Conservation (phyloP, 192 early-diverging fungal genomes). For the Coemansia sp. region DNA sequence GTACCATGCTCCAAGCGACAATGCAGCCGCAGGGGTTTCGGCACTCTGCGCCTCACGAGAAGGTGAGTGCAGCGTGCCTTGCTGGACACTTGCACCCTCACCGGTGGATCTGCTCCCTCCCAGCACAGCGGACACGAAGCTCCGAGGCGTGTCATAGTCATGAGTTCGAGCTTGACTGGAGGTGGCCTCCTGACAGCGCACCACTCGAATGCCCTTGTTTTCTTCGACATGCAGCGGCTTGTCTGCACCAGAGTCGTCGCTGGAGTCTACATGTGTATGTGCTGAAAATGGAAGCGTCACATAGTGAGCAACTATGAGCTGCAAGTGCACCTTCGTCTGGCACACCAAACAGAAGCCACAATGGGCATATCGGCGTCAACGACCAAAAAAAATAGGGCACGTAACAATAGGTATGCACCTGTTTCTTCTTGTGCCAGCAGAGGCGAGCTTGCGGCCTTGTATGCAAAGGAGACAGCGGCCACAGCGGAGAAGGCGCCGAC, state of each 20-base stretch:
- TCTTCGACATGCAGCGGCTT: constrained; percentile 5
- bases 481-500: neutral
- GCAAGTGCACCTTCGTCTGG: neutral
- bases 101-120: neutral
- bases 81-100: neutral
- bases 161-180: constrained; percentile 7
- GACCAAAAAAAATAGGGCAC: neutral
- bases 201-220: neutral
- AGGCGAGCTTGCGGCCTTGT: neutral
- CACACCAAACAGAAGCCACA: neutral
- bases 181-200: neutral
- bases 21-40: neutral
- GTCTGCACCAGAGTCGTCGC: neutral
- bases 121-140: constrained; percentile 2
- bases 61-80: neutral
- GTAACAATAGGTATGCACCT: constrained; percentile 6
- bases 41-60: neutral
- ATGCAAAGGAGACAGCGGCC: neutral
- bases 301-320: constrained; percentile 3
- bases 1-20: constrained; percentile 5
- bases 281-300: neutral
- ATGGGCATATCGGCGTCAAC: neutral
- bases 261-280: neutral
- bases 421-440: constrained; percentile 3
- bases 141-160: constrained; percentile 7